Percentiles rank a stretch among this genome's conserved stretches.
phyloP scores from a whole-genome alignment of 768 basidiomycete species.

The Termitomyces sp. region DNA sequence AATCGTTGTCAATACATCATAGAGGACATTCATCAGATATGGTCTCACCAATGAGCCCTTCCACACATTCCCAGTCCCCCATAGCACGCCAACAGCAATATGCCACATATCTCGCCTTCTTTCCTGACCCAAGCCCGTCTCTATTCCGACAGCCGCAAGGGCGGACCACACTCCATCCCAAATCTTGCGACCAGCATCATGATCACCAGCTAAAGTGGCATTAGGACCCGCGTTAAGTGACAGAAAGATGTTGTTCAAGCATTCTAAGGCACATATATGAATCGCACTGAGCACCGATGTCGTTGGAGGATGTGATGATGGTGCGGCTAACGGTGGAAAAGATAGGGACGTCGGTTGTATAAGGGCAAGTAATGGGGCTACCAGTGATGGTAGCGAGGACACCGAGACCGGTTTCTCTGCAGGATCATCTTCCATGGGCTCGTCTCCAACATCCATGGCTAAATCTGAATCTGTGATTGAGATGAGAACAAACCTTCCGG shows the following conservation, averaged over 20 bases:
- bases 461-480: background rate
- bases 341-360: constrained; percentile 75
- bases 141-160: constrained; percentile 52
- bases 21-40: background rate
- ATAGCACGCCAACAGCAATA: constrained; percentile 74
- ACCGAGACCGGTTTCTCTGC: constrained; percentile 27
- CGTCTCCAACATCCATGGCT: constrained; percentile 23
- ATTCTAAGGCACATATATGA: constrained; percentile 82
- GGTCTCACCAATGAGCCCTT: constrained; percentile 55
- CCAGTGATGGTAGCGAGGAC: constrained; percentile 55
- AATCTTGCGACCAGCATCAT: constrained; percentile 42
- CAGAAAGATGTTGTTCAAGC: constrained; percentile 85
- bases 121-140: constrained; percentile 60
- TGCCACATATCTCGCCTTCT: constrained; percentile 73
- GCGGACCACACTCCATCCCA: constrained; percentile 68
- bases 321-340: constrained; percentile 65
- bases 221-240: constrained; percentile 53
- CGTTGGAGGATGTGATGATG: constrained; percentile 81
- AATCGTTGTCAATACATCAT: background rate
- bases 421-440: constrained; percentile 33
- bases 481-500: background rate
- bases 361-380: constrained; percentile 61
- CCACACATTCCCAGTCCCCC: constrained; percentile 82
- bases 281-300: constrained; percentile 82
- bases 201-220: constrained; percentile 35